Base-by-base conservation (phyloP, 768 basidiomycete species). In the Polyporus arcularius region DNA sequence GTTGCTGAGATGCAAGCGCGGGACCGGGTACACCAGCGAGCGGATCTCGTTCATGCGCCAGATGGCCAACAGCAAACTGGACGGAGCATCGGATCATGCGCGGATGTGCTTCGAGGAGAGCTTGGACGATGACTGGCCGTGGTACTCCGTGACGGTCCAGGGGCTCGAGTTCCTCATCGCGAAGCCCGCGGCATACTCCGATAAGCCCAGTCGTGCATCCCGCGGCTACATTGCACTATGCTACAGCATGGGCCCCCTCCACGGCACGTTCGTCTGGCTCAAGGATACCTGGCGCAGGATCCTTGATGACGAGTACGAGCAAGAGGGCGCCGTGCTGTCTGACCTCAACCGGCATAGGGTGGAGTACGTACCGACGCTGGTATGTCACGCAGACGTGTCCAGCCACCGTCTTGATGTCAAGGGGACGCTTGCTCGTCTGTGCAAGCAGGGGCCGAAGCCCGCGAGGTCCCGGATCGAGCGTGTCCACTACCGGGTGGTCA, bases 401-500 rank as follows among this genome's bases (percentile, higher is more conserved):
- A 43, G 32, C 1, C 55, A 57, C 18, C n/a, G 21, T 14, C 5
- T 18, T 28, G 15, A 42, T 26, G 16, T 40, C 14, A 41, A 31
- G 35, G 28, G 1, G 32, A 45, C 21, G 35, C 12, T 40, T 11
- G 55, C 16, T n/a, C 38, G 11, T 30, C 5, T 16, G 56, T 12
- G 21, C 35, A 6, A 31, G 10, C n/a, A 16, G 46, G n/a, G 4
- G 28, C 26, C 18, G 14, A 21, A 18, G 15, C n/a, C 12, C 3
- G 9, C 8, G 14, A 14, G 8, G 16, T 16, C 35, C 12, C 39
- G 41, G 39, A 40, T 18, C 9, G 21, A 18, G 12, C 49, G 32
- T 9, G 45, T 15, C 49, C 61, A 57, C 43, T 57, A 57, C 21
- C 55, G 61, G 5, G 12, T 62, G 9, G 61, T 57, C 3, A 46